A percentile compares a stretch with the other conserved stretches of the same genome.
These are phyloP conservation scores for Boletus huronensis DNA, from an alignment of 768 basidiomycete species.

Conservation along the genomic window DNA sequence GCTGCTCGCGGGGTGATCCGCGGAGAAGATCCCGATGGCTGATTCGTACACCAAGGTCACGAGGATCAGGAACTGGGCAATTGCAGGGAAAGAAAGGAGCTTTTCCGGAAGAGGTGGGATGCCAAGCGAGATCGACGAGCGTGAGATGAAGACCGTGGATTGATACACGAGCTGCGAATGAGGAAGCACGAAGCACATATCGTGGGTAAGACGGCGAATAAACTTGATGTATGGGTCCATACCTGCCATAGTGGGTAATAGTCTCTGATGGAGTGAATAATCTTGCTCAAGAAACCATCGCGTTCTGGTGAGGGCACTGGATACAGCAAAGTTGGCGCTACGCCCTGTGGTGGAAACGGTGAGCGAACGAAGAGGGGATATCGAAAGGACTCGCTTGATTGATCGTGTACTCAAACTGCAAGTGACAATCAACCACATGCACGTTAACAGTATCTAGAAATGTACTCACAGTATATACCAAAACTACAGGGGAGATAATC, in stretches of 20 bases:
- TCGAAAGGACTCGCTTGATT: conserved; percentile 57
- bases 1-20: conserved; percentile 41
- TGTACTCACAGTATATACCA: conserved; percentile 56
- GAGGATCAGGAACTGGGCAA: conserved; percentile 67
- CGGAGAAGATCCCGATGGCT: conserved; percentile 60
- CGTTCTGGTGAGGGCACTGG: conserved; percentile 65
- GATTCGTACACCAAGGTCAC: conserved; percentile 61
- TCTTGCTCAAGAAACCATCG: conserved; percentile 61
- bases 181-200: background rate
- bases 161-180: conserved; percentile 70
- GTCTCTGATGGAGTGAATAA: conserved; percentile 83
- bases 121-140: conserved; percentile 85
- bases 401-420: conserved; percentile 88
- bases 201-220: conserved; percentile 1
- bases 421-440: conserved; percentile 5
- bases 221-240: conserved; percentile 16
- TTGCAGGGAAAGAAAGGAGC: conserved; percentile 70
- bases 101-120: conserved; percentile 70
- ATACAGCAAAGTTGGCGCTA: conserved; percentile 87
- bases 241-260: conserved; percentile 97
- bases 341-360: conserved; percentile 48
- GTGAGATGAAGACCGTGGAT: conserved; percentile 89
- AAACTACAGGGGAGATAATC: conserved; percentile 36
- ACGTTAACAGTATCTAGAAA: background rate
- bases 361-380: background rate